phyloP scores from a whole-genome alignment of 2,329 filamentous ascomycete genomes.

The Westerdykella ornata region DNA sequence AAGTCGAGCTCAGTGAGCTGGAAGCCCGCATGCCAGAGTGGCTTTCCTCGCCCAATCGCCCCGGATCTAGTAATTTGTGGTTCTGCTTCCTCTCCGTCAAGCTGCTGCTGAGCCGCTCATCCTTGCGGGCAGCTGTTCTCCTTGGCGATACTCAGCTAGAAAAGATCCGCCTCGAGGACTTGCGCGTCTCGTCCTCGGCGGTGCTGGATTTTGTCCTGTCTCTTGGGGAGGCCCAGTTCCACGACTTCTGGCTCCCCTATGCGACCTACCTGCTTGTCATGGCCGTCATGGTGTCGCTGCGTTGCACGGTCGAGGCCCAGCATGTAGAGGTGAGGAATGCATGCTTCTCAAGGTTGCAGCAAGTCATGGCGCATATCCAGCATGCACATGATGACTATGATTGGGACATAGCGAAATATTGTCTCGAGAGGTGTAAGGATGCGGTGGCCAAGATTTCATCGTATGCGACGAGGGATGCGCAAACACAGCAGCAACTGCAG shows the following conservation, averaged over 20 bases:
- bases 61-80: constrained; percentile 35
- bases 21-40: constrained; percentile 32
- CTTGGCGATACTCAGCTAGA: constrained; percentile 18
- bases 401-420: constrained; percentile 53
- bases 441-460: constrained; percentile 34
- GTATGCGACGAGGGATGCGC: background rate
- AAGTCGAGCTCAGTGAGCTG: constrained; percentile 30
- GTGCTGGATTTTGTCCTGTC: constrained; percentile 47
- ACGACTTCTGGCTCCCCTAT: constrained; percentile 48
- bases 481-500: background rate
- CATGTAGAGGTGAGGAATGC: constrained; percentile 42
- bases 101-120: constrained; percentile 36
- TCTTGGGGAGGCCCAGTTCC: constrained; percentile 43
- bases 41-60: constrained; percentile 23
- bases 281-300: constrained; percentile 48
- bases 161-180: constrained; percentile 38
- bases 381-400: constrained; percentile 45
- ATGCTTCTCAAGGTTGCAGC: constrained; percentile 44
- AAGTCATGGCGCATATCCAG: constrained; percentile 44
- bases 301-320: constrained; percentile 47
- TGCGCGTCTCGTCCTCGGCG: constrained; percentile 45
- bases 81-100: constrained; percentile 38
- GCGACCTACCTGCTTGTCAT: constrained; percentile 50
- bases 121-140: constrained; percentile 26
- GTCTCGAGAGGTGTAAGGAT: constrained; percentile 41